Conservation (phyloP, 805 yeast genomes). For the Wickerhamiella kurtzmanii region DNA sequence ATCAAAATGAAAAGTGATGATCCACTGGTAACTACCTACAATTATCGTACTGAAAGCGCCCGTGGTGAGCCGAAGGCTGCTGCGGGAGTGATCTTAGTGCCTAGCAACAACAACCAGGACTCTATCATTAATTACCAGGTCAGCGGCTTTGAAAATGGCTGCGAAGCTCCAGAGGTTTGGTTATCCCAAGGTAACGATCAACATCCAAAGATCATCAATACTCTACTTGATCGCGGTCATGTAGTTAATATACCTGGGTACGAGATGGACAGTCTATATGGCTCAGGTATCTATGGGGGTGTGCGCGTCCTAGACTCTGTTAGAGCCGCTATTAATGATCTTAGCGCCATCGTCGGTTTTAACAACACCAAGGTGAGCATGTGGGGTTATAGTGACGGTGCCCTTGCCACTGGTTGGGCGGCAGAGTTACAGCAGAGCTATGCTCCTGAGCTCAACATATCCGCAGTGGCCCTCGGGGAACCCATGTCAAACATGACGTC, state of each 20-base stretch:
- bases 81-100: no score
- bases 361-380: neutral
- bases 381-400: neutral
- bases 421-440: neutral
- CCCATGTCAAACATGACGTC: neutral
- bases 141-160: no score
- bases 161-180: no score
- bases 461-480: neutral
- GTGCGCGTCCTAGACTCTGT: neutral
- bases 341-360: neutral
- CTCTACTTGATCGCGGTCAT: neutral
- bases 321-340: neutral
- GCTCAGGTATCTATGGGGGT: neutral
- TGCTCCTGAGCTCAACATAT: neutral
- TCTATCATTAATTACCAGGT: neutral
- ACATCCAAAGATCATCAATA: no score
- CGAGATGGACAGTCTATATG: neutral
- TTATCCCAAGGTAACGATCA: no score
- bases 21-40: no score
- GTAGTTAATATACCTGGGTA: neutral
- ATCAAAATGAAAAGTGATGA: no score
- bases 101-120: no score
- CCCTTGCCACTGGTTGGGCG: neutral
- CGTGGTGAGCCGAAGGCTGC: no score
- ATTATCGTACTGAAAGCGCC: no score